Evolutionary conservation across 768 basidiomycete genomes (phyloP), one percentile per base, ranked within the genome.

Genomic region (Cubamyces lactineus): DNA sequence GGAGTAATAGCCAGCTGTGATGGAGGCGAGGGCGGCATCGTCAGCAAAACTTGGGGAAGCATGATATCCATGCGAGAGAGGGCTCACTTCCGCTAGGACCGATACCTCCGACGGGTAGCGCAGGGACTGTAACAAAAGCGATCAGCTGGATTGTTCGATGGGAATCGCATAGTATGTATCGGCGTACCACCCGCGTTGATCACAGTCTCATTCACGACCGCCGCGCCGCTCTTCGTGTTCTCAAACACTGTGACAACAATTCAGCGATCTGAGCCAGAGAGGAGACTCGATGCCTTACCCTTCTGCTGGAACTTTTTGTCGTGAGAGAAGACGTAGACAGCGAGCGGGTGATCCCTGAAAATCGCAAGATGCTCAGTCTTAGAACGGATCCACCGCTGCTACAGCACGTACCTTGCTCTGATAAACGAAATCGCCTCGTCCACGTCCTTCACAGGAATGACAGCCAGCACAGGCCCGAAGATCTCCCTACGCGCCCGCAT

Each of bases 401-500:
- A 48, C 1, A 42, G 15, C 34, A 74, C 79, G 23, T 53, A 86
- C 89, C 78, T 79, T 16, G 73, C 72, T 66, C 88, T 88, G 55
- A 94, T 80, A 58, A 85, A 86, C 12, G 82, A 80, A 60, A 94
- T 86, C 3, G 87, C 92, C 41, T 84, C 86, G 38, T 92, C 89
- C 7, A 91, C 55, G 57, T 81, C 71, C n/a, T 87, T 82, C 24
- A 94, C 86, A 0, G 87, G 82, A 0, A 95, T 76, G 42, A 96
- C 79, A 3, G 91, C 88, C 23, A 96, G 75, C 11, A 96, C 66
- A 8, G 94, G 93, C 0, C 92, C 94, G 66, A 96, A 94, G 45
- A 94, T 80, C 69, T 95, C 94, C 62, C 91, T 92, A 34, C 34
- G 11, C 9, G 9, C 34, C 9, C 34, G 34, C 28, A 8, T 8